Evolutionary conservation across 1,139 yeast species (phyloP), one percentile per base, ranked within the genome.

Genomic region (Diutina siamensis): DNA sequence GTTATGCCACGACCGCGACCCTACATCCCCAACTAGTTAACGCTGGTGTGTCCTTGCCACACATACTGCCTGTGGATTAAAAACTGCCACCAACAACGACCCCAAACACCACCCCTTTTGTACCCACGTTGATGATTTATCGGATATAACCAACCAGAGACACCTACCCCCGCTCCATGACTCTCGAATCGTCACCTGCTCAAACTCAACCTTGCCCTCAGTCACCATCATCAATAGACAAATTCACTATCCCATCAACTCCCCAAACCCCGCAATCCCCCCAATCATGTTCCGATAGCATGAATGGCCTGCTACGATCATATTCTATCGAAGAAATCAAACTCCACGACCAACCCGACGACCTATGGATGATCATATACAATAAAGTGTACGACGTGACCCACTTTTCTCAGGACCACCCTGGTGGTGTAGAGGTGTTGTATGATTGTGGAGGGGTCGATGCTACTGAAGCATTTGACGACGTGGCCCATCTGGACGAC

Each of bases 361-460:
- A 80, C 54, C 57, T 80, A 44, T 81, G 86, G 87, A 80, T 81
- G 79, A 67, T 79, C 2, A 65, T 81, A 3, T 80, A 78, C 53
- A 78, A 75, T 46, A 72, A 74, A 47, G 83, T 81, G 0, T 82
- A 80, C 55, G 74, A 81, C 52, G 68, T 80, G 4, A 74, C 82
- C 1, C 51, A 58, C 3, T 68, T 79, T 45, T 57, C 76, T 2
- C 63, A 60, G 3, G 61, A 62, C 1, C 89, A 82, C 55, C 87
- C 88, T 4, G 89, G 88, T 4, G 88, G 88, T 2, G 72, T 75
- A 0, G 86, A 79, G 51, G 83, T 81, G 4, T 60, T 82, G 42
- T 62, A 76, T 50, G 85, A 80, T 50, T 80, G 82, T 57, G 86
- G 79, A 7, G 89, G 89, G 0, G 74, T 72, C n/a, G 88, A 82